A percentile compares a stretch with the other conserved stretches of the same genome.
These are phyloP conservation scores for Hemisphaericaspora lyxosophila DNA, from an alignment of 1,139 yeast species.

Conservation along the genomic window DNA sequence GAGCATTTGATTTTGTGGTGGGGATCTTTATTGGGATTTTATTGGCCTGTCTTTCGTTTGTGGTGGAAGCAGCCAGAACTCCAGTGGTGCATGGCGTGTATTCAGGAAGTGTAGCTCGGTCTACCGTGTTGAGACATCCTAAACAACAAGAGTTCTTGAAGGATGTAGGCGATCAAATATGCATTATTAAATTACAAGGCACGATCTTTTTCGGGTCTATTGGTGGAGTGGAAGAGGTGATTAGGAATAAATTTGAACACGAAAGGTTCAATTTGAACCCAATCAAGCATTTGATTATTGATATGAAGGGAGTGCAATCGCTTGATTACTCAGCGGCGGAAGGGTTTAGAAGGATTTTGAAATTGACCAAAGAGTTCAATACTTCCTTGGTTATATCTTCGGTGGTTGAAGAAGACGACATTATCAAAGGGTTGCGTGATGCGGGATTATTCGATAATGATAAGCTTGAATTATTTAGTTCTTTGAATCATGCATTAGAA, in stretches of 20 bases:
- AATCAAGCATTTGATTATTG: constrained; percentile 77
- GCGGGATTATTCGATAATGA: constrained; percentile 66
- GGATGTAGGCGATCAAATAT: constrained; percentile 88
- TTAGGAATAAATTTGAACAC: constrained; percentile 65
- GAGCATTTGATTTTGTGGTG: constrained; percentile 88
- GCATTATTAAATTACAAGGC: constrained; percentile 83
- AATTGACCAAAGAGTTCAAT: constrained; percentile 66
- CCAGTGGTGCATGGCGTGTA: constrained; percentile 81
- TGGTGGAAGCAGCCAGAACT: constrained; percentile 83
- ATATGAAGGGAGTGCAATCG: constrained; percentile 75
- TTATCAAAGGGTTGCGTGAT: constrained; percentile 63
- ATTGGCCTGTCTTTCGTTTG: constrained; percentile 88
- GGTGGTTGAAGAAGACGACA: constrained; percentile 60
- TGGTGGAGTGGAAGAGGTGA: constrained; percentile 80
- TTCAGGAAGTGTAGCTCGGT: constrained; percentile 85
- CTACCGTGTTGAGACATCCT: constrained; percentile 90
- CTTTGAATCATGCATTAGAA: constrained; percentile 84
- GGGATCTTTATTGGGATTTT: constrained; percentile 91
- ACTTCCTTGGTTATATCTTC: constrained; percentile 80
- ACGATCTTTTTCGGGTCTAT: constrained; percentile 92
- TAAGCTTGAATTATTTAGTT: constrained; percentile 63
- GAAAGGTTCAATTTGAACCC: constrained; percentile 54
- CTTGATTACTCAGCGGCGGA: constrained; percentile 96
- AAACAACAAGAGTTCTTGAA: constrained; percentile 82
- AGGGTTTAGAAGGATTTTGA: constrained; percentile 84